A percentile compares a stretch with the other conserved stretches of the same genome.
These are phyloP conservation scores for Aureobasidium sp. DNA, from an alignment of 2,329 filamentous ascomycete genomes.

Conservation along the genomic window DNA sequence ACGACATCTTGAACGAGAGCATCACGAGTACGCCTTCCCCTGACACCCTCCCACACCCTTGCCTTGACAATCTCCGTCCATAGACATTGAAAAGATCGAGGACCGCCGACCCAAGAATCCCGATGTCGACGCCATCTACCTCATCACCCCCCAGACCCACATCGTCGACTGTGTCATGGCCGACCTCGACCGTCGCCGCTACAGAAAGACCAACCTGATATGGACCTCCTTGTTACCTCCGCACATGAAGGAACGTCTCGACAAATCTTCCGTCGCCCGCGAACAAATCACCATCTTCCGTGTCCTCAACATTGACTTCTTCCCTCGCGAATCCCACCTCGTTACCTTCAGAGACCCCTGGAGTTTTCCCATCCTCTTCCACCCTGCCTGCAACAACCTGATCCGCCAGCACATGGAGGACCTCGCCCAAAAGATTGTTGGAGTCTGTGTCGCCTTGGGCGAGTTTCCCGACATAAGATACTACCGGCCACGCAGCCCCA, in stretches of 20 bases:
- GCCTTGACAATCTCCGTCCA: conserved; percentile 26
- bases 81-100: conserved; percentile 93
- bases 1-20: conserved; percentile 94
- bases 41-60: background rate
- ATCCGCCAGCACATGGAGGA: conserved; percentile 76
- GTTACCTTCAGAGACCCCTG: conserved; percentile 90
- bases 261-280: conserved; percentile 60
- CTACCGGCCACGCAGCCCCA: conserved; percentile 66
- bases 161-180: conserved; percentile 91
- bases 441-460: conserved; percentile 83
- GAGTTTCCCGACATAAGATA: conserved; percentile 93
- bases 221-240: conserved; percentile 76
- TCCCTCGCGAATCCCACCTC: conserved; percentile 82
- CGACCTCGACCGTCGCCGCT: conserved; percentile 79
- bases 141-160: conserved; percentile 77
- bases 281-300: conserved; percentile 74
- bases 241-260: conserved; percentile 64
- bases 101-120: conserved; percentile 73
- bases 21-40: conserved; percentile 67
- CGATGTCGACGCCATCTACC: conserved; percentile 90
- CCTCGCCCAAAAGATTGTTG: conserved; percentile 83
- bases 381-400: conserved; percentile 79
- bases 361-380: conserved; percentile 90
- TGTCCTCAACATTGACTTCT: conserved; percentile 81
- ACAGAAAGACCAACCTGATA: conserved; percentile 70